A percentile compares a stretch with the other conserved stretches of the same genome.
These are phyloP conservation scores for Arabis alpina DNA, from an alignment of 345 rosid species.

Conservation along the genomic window DNA sequence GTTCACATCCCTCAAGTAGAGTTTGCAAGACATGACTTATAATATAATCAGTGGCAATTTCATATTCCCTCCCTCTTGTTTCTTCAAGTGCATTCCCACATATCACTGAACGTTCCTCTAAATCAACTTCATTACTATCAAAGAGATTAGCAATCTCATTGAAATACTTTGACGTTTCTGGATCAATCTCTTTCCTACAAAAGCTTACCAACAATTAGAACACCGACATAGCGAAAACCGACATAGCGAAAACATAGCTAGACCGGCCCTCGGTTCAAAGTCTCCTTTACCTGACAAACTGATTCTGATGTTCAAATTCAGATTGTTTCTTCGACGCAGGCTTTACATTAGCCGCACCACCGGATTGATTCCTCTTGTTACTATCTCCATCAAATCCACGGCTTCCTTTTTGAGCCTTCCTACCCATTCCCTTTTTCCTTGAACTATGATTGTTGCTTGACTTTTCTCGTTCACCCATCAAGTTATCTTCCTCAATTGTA, in stretches of 20 bases:
- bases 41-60: slow-evolving; percentile 88
- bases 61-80: slow-evolving; percentile 80
- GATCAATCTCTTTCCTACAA: slow-evolving; percentile 84
- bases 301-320: slow-evolving; percentile 51
- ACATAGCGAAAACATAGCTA: no score
- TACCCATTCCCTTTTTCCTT: slow-evolving; percentile 51
- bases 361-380: slow-evolving; percentile 44
- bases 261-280: background rate
- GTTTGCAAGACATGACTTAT: slow-evolving; percentile 82
- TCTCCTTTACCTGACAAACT: slow-evolving; percentile 57
- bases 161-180: slow-evolving; percentile 78
- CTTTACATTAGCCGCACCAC: slow-evolving; percentile 33
- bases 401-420: slow-evolving; percentile 56
- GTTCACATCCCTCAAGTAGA: slow-evolving; percentile 84
- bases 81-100: slow-evolving; percentile 89
- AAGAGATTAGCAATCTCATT: slow-evolving; percentile 80
- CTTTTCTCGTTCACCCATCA: slow-evolving; percentile 58
- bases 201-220: slow-evolving; percentile 27
- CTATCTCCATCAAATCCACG: slow-evolving; percentile 55
- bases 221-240: background rate
- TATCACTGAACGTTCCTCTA: slow-evolving; percentile 73
- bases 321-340: slow-evolving; percentile 48
- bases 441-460: slow-evolving; percentile 46
- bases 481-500: slow-evolving; percentile 43
- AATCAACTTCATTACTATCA: slow-evolving; percentile 71